Conservation (phyloP, 2,329 filamentous ascomycete species). For the Fusarium begoniae region DNA sequence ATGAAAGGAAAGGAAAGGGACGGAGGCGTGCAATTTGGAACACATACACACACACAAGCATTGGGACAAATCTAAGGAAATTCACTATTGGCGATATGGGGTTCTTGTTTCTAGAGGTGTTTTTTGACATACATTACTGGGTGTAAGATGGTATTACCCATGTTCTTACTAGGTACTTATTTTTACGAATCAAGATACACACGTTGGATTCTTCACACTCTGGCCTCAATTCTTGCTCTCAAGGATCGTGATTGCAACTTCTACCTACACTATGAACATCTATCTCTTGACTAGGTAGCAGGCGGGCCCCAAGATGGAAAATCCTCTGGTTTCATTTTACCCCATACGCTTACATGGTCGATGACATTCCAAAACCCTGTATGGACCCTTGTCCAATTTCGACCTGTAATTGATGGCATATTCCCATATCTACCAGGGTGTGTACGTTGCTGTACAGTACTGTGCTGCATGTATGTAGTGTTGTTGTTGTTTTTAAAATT, state of each 20-base stretch:
- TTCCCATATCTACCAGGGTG: not conserved
- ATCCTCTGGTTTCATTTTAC: constrained; percentile 20
- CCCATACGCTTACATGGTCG: constrained; percentile 19
- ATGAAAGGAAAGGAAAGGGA: not conserved
- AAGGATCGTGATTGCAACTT: not conserved
- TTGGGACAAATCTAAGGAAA: constrained; percentile 12
- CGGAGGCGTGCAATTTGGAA: constrained; percentile 10
- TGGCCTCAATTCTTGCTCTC: not conserved
- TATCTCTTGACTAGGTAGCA: not conserved
- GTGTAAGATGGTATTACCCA: constrained; percentile 1
- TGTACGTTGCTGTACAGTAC: not conserved
- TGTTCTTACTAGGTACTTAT: not conserved
- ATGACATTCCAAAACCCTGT: constrained; percentile 27
- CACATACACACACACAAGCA: constrained; percentile 12
- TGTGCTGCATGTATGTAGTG: not conserved
- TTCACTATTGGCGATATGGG: constrained; percentile 21
- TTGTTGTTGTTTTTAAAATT: not conserved
- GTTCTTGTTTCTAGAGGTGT: constrained; percentile 17
- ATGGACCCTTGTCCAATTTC: constrained; percentile 20
- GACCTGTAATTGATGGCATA: not conserved
- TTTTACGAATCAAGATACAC: constrained; percentile 22
- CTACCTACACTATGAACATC: not conserved
- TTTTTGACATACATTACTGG: not conserved
- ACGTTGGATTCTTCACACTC: constrained; percentile 1
- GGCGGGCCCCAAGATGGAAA: not conserved